Base-by-base conservation (phyloP, 768 basidiomycete genomes). In the Boletus rubroflammeus region DNA sequence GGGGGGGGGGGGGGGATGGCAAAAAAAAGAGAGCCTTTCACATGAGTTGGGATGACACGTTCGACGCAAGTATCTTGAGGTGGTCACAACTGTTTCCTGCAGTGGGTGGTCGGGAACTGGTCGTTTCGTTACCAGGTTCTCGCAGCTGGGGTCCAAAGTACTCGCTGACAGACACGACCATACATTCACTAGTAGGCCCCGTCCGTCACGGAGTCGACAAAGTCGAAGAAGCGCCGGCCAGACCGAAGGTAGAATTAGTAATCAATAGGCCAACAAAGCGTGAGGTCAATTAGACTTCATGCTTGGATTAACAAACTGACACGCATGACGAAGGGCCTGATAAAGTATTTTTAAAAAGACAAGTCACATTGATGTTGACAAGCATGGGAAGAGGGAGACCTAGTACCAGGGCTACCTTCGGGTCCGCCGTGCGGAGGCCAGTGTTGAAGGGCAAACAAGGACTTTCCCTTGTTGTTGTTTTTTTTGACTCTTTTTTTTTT, bases 201-300 rank as follows among this genome's bases (percentile, higher is more conserved):
- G n/a, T n/a, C n/a, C n/a, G n/a, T n/a, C n/a, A n/a, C n/a, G n/a
- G n/a, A 2, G 23, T 17, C 8, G 9, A 17, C 23, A 11, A 13
- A 10, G 47, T 11, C 10, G 21, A 48, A 38, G 15, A 1, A 26
- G 10, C 5, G 23, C 15, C n/a, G 1, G 11, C 14, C 10, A 21
- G 35, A 21, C 2, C 13, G 29, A n/a, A 43, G 10, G 46, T 39
- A 28, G 29, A 7, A 42, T 47, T 35, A 32, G 9, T 6, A 13
- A 34, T 13, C 39, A 32, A 14, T 26, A 31, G 39, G 44, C 23
- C 21, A 35, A 25, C 40, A 17, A 14, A 17, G 10, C 44, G 44
- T 38, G 56, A 13, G 39, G 26, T 8, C 14, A 39, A 34, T 48
- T 48, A 34, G 50, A 25, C 56, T 53, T 59, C 14, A 21, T 21